Base-by-base conservation (phyloP, 768 basidiomycete species). In the Tubosaeta sp. region DNA sequence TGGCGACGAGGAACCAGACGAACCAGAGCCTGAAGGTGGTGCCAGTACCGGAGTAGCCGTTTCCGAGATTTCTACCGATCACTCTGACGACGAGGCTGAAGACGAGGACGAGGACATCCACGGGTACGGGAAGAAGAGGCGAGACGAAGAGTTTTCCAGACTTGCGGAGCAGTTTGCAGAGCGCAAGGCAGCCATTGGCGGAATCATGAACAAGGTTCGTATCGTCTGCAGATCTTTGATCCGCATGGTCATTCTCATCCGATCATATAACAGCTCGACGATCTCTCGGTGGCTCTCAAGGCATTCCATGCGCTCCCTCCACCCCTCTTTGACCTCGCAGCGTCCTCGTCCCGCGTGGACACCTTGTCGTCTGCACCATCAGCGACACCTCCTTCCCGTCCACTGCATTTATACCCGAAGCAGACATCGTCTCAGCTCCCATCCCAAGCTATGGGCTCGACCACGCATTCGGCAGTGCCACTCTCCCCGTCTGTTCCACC, bases 201-300 rank as follows among this genome's bases (percentile, higher is more conserved):
- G 73, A 27, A 85, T 91, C 29, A 90, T 90, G 88, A 64, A 63
- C 64, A 88, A 87, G 77, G 88, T 86, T 53, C 29, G 56, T 49
- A 14, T 49, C 18, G 29, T 2, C 16, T 4, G 13, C 22, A 4
- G 11, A 31, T 25, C 21, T n/a, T n/a, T 44, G 11, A n/a, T 4
- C 13, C 6, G 4, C 43, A 51, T 22, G 35, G 29, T 19, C 10
- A 3, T 27, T 6, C 30, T 16, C 13, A 8, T 51, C 22, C 24
- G 10, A 29, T 27, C 27, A 27, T 16, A 9, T 12, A 14, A 45
- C 50, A 68, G 67, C 65, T 68, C 35, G 67, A 65, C 27, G 58
- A 64, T 9, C 62, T 68, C 40, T 70, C 67, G 21, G 52, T 35
- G 13, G 68, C 72, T 7, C 62, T 77, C 8, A 73, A 73, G 34